Percentiles rank a stretch among this genome's conserved stretches.
phyloP scores from a whole-genome alignment of 192 early-diverging fungal species.

The Geosiphon pyriformis region DNA sequence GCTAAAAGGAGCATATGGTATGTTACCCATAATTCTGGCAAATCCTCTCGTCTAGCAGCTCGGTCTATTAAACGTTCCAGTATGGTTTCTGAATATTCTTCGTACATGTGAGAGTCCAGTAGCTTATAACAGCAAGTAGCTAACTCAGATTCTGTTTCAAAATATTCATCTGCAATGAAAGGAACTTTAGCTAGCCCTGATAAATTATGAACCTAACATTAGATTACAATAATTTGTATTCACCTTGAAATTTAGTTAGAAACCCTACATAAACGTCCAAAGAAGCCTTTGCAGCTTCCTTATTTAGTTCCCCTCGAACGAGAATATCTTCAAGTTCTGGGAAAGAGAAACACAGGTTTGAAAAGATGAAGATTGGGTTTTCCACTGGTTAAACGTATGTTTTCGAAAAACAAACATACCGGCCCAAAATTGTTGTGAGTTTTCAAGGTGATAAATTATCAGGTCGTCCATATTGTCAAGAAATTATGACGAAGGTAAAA shows the following conservation, averaged over 20 bases:
- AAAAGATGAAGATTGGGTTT: not conserved
- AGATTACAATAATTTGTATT: not conserved
- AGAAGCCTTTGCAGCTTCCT: not conserved
- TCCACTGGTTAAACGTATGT: not conserved
- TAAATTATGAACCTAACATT: not conserved
- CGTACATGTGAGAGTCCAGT: slow-evolving; percentile 44
- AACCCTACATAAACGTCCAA: slow-evolving; percentile 8
- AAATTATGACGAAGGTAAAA: no score
- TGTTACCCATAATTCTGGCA: slow-evolving; percentile 37
- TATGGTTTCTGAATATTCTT: slow-evolving; percentile 29
- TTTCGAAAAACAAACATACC: not conserved
- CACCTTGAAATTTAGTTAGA: slow-evolving; percentile 12
- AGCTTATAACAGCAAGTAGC: slow-evolving; percentile 44
- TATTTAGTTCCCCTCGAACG: not conserved
- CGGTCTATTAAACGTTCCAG: slow-evolving; percentile 28
- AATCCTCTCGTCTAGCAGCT: slow-evolving; percentile 24
- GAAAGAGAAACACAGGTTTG: not conserved
- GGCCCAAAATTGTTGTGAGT: slow-evolving; percentile 13
- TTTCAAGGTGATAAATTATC: slow-evolving; percentile 16
- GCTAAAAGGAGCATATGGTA: slow-evolving; percentile 44
- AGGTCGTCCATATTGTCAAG: slow-evolving; percentile 6
- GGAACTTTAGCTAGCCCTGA: not conserved
- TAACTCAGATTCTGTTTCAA: slow-evolving; percentile 37
- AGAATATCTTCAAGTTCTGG: slow-evolving; percentile 16
- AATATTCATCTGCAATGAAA: slow-evolving; percentile 40